A percentile compares a stretch with the other conserved stretches of the same genome.
Conservation (phyloP, 2,329 filamentous ascomycete genomes). For the Colletotrichum sp. region DNA sequence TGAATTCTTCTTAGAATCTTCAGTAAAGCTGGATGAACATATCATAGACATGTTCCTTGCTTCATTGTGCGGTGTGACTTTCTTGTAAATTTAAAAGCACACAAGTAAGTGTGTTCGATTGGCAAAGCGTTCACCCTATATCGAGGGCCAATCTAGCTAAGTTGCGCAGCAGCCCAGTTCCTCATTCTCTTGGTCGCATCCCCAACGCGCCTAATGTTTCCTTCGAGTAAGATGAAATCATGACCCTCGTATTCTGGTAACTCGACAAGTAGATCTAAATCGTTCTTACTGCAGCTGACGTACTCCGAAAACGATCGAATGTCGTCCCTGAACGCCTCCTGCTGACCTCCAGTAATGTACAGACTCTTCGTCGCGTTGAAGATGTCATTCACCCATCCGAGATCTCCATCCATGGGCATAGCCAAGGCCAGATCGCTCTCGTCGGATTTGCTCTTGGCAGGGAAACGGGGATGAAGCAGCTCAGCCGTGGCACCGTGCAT, state of each 20-base stretch:
- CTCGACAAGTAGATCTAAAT: slow-evolving; percentile 33
- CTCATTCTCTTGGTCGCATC: slow-evolving; percentile 35
- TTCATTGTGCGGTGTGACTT: no score
- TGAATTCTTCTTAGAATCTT: neutral
- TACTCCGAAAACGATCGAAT: slow-evolving; percentile 27
- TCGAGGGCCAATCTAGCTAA: no score
- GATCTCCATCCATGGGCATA: slow-evolving; percentile 31
- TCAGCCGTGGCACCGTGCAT: neutral
- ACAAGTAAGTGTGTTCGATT: no score
- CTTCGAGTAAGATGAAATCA: slow-evolving; percentile 37
- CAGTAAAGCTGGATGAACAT: fast-evolving
- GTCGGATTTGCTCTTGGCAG: slow-evolving; percentile 18
- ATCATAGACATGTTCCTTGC: neutral
- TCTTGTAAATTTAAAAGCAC: no score
- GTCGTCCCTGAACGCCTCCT: slow-evolving; percentile 36
- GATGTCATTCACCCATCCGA: slow-evolving; percentile 32
- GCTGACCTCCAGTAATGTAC: slow-evolving; percentile 36
- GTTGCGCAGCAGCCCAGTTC: slow-evolving; percentile 27
- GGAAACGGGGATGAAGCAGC: neutral
- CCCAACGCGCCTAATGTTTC: slow-evolving; percentile 25
- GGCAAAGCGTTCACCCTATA: no score
- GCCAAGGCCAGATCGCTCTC: slow-evolving; percentile 28
- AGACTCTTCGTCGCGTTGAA: slow-evolving; percentile 24
- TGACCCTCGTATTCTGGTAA: slow-evolving; percentile 34
- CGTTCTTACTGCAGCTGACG: slow-evolving; percentile 21